A percentile compares a stretch with the other conserved stretches of the same genome.
Conservation (phyloP, 2,329 filamentous ascomycete genomes). For the Nigrospora osmanthi region DNA sequence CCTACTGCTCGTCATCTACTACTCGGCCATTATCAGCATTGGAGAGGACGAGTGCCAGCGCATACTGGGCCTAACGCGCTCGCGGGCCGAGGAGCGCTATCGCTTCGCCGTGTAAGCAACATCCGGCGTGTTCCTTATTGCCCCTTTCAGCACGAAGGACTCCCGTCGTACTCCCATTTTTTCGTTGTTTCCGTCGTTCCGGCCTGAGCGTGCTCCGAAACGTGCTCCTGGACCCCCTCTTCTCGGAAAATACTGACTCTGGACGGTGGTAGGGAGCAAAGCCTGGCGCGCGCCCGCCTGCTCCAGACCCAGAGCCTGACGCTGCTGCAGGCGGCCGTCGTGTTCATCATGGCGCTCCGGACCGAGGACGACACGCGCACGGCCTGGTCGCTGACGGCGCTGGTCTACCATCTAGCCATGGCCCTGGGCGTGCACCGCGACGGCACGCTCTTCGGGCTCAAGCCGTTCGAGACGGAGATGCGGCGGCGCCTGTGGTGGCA, state of each 20-base stretch:
- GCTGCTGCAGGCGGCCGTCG: neutral
- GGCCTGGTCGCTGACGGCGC: neutral
- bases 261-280: too few relatives aligned
- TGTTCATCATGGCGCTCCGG: neutral
- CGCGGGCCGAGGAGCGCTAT: neutral
- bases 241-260: too few relatives aligned
- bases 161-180: too few relatives aligned
- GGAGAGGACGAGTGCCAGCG: neutral
- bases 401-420: neutral
- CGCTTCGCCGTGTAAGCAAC: neutral
- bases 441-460: constrained; percentile 1
- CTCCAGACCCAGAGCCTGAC: neutral
- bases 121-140: too few relatives aligned
- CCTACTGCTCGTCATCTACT: constrained; percentile 1
- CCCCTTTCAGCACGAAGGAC: too few relatives aligned
- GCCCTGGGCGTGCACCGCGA: constrained; percentile 1
- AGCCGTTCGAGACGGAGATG: neutral
- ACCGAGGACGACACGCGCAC: neutral
- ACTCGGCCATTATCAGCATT: neutral
- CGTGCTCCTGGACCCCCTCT: too few relatives aligned
- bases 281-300: neutral
- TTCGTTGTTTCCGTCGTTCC: too few relatives aligned
- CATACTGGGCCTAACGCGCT: neutral
- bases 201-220: too few relatives aligned
- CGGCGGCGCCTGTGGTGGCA: constrained; percentile 1